These are phyloP conservation scores for Neofusicoccum cordaticola DNA, from an alignment of 2,329 filamentous ascomycete species.

Conservation along the genomic window DNA sequence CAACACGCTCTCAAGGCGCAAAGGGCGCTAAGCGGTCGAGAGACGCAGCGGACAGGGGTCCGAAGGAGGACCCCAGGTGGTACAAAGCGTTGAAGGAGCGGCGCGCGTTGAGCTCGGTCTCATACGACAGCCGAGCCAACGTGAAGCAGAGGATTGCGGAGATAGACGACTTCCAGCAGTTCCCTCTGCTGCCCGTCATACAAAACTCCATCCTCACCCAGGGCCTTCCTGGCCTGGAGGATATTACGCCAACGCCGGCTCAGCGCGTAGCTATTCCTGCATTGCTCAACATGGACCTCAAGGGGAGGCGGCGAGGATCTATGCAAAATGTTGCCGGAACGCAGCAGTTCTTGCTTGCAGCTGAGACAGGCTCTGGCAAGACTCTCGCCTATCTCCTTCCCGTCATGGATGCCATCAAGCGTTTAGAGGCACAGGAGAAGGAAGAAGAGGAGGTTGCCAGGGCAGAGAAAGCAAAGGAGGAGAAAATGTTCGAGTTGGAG, in stretches of 20 bases:
- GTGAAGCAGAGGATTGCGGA: constrained; percentile 62
- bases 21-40: neutral
- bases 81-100: constrained; percentile 88
- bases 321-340: constrained; percentile 35
- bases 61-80: neutral
- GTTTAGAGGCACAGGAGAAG: constrained; percentile 58
- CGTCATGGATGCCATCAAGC: constrained; percentile 79
- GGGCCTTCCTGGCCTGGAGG: constrained; percentile 69
- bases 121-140: constrained; percentile 66
- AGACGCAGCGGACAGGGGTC: neutral
- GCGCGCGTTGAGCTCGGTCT: constrained; percentile 68
- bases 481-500: constrained; percentile 60
- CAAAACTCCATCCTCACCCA: constrained; percentile 70
- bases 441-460: constrained; percentile 50
- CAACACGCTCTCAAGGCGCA: neutral
- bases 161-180: constrained; percentile 76
- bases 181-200: constrained; percentile 70
- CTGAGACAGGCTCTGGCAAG: constrained; percentile 96
- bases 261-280: constrained; percentile 86
- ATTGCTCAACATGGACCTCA: constrained; percentile 59
- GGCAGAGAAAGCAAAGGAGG: constrained; percentile 26
- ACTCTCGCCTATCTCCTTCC: constrained; percentile 90
- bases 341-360: constrained; percentile 76
- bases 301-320: constrained; percentile 23
- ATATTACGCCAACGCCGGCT: constrained; percentile 73